A percentile compares a stretch with the other conserved stretches of the same genome.
Evolutionary conservation across 805 yeast genomes (phyloP).

Genomic region (Lipomyces orientalis): DNA sequence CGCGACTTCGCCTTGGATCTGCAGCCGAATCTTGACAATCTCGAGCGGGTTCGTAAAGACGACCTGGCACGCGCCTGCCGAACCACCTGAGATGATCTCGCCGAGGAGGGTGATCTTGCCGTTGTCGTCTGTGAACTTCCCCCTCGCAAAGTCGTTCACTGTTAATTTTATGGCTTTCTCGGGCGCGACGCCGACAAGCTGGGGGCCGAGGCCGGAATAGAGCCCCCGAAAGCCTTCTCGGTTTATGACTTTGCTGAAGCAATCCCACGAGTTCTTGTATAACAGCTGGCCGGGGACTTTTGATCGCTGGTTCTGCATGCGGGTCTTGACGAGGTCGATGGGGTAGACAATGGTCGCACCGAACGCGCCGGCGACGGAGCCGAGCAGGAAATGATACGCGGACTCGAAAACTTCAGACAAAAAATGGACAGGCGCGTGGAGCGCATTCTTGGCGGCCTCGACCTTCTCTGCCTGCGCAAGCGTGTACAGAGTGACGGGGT

Average conservation of each 20-base stretch:
- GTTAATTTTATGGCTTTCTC: constrained; percentile 97
- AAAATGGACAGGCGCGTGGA: constrained; percentile 48
- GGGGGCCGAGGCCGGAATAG: constrained; percentile 92
- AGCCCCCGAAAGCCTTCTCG: constrained; percentile 85
- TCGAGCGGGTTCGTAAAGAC: constrained; percentile 95
- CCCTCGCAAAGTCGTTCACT: constrained; percentile 86
- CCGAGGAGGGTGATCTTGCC: constrained; percentile 59
- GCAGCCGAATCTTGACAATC: constrained; percentile 91
- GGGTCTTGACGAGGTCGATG: constrained; percentile 91
- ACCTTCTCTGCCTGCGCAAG: constrained; percentile 44
- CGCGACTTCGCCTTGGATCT: constrained; percentile 81
- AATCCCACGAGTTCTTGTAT: constrained; percentile 83
- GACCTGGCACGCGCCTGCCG: constrained; percentile 97
- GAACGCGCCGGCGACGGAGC: constrained; percentile 95
- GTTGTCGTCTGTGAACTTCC: constrained; percentile 62
- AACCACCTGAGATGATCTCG: constrained; percentile 87
- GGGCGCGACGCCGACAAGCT: constrained; percentile 96
- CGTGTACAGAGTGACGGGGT: constrained; percentile 40
- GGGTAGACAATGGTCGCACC: constrained; percentile 99
- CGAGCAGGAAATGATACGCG: constrained; percentile 82
- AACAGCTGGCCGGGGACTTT: constrained; percentile 52
- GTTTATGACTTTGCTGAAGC: constrained; percentile 75
- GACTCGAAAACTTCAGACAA: constrained; percentile 77
- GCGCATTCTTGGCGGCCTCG: constrained; percentile 50
- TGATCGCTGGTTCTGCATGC: constrained; percentile 94